Evolutionary conservation across 2,329 filamentous ascomycete genomes (phyloP), one percentile per base, ranked within the genome.

Genomic region (Scytalidium sp.): DNA sequence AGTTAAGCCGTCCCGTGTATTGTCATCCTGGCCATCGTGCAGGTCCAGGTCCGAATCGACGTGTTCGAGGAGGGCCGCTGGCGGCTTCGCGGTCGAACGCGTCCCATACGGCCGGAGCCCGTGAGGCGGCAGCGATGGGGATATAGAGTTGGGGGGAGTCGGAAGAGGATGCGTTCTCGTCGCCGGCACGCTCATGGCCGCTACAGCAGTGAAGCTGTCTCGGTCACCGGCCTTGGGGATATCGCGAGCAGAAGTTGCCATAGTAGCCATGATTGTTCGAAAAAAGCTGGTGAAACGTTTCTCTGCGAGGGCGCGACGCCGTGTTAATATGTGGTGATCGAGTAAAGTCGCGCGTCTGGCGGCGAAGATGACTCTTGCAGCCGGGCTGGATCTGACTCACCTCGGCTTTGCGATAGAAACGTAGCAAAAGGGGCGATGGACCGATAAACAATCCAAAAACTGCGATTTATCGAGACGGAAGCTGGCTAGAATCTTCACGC

Each of bases 121-220:
- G 63, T 93, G 89, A 52, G 92, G 89, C 61, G 87, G 85, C 59
- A 97, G 79, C 60, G 83, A 86, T 44, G 93, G 93, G 54, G 92
- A 97, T 68, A 97, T 91, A 70, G 92, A 97, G 76, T 93, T 95
- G 54, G 93, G 93, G 66, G 93, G 93, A 68, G 93, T 97, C 56
- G 88, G 90, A 64, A 96, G 83, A 68, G 82, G 76, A 61, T 79
- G 76, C 72, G 71, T 75, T 74, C 80, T 80, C 43, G 54, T 53
- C 20, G 50, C 53, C 78, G 79, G 73, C 69, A 82, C 78, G 63
- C 78, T 80, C 75, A 77, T 76, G 70, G 80, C 80, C 78, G 81
- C 81, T 84, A 85, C 82, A 84, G 73, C 82, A 85, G 81, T 74
- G 69, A 86, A 86, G 81, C 80, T 81, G 81, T 86, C 82, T 84